Evolutionary conservation across 2,329 filamentous ascomycete genomes (phyloP).

Genomic region (Mollisiaceae sp.): DNA sequence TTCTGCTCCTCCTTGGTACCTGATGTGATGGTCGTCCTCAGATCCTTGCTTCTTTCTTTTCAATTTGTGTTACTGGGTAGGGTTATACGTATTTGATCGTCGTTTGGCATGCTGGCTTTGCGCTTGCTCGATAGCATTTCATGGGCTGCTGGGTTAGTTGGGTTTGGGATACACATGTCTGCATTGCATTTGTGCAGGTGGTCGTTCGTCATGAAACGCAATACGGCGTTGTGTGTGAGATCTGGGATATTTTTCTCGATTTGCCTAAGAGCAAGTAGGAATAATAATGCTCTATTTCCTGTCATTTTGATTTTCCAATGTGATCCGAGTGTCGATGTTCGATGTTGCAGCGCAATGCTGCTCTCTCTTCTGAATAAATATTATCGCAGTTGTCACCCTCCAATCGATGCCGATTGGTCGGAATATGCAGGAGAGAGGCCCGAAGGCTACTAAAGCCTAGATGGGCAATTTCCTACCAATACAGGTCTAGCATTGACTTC

Average conservation of each 20-base stretch:
- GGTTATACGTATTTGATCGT: conserved; percentile 25
- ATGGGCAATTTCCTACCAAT: too few species aligned
- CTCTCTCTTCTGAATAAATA: not conserved
- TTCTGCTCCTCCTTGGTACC: conserved; percentile 17
- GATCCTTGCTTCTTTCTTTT: conserved; percentile 24
- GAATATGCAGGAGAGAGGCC: not conserved
- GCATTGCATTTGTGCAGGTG: conserved; percentile 34
- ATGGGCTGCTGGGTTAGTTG: conserved; percentile 30
- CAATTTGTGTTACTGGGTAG: conserved; percentile 24
- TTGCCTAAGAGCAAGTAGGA: conserved; percentile 23
- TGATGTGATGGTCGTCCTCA: conserved; percentile 18
- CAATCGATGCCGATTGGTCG: not conserved
- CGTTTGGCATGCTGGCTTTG: conserved; percentile 32
- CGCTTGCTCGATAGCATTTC: conserved; percentile 29
- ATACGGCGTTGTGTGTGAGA: conserved; percentile 23
- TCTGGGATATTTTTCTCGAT: conserved; percentile 14
- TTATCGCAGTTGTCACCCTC: too few species aligned
- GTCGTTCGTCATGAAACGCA: conserved; percentile 22
- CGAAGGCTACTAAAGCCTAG: too few species aligned
- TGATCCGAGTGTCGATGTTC: not conserved
- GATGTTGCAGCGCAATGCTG: not conserved
- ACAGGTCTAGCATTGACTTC: too few species aligned
- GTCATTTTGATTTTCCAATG: not conserved
- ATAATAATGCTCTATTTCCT: conserved; percentile 25
- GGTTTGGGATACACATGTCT: conserved; percentile 34